A percentile compares a stretch with the other conserved stretches of the same genome.
These are phyloP conservation scores for Malbranchea zuffiana DNA, from an alignment of 2,329 filamentous ascomycete genomes.

Conservation along the genomic window DNA sequence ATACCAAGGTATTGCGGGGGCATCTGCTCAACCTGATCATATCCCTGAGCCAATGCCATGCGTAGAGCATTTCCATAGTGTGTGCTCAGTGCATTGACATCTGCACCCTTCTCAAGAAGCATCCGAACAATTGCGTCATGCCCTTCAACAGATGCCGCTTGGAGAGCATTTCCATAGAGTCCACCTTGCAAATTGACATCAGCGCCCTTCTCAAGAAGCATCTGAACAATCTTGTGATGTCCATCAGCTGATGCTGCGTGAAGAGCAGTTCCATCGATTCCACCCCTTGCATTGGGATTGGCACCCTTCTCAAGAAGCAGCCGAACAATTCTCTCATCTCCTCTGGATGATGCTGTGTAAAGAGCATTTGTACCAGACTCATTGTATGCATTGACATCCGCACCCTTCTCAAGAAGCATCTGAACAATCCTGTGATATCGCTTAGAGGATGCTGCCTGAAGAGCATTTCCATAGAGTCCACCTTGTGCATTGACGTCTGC, in stretches of 20 bases:
- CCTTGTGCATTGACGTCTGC: background rate
- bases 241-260: background rate
- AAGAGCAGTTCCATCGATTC: constrained; percentile 9
- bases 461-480: constrained; percentile 9
- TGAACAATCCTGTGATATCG: constrained; percentile 10
- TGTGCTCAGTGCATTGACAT: too few species aligned
- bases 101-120: constrained; percentile 13
- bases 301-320: constrained; percentile 4
- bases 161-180: constrained; percentile 11
- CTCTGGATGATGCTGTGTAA: background rate
- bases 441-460: constrained; percentile 13
- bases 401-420: constrained; percentile 13
- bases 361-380: background rate
- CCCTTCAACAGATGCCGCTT: constrained; percentile 9
- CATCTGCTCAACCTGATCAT: too few species aligned
- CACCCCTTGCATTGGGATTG: constrained; percentile 6
- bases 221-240: constrained; percentile 4
- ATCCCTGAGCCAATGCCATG: too few species aligned
- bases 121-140: constrained; percentile 12
- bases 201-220: constrained; percentile 11
- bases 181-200: constrained; percentile 12
- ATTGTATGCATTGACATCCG: constrained; percentile 14
- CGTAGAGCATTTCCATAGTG: too few species aligned
- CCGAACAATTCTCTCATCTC: background rate
- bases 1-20: too few species aligned